Conservation (phyloP, 1,139 yeast genomes). For the Kodamaea arcana region DNA sequence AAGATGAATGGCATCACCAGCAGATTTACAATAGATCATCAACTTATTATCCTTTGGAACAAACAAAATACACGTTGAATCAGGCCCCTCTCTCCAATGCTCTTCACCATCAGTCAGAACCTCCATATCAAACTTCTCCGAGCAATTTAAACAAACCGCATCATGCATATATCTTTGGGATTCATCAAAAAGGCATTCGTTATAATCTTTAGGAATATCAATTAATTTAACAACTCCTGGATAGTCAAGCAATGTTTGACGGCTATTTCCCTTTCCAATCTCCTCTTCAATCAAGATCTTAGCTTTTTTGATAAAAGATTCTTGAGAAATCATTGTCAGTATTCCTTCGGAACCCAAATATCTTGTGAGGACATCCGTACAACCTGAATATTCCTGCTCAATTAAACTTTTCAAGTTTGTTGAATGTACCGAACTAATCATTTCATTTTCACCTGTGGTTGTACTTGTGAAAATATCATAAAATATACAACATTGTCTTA, state of each 20-base stretch:
- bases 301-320: not conserved
- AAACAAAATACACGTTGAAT: conserved; percentile 38
- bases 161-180: conserved; percentile 20
- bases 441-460: conserved; percentile 23
- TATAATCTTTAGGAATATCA: conserved; percentile 34
- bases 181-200: conserved; percentile 25
- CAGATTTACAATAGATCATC: conserved; percentile 30
- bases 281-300: too few relatives aligned
- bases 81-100: conserved; percentile 11
- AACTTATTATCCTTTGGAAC: conserved; percentile 38
- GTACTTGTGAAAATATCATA: conserved; percentile 30
- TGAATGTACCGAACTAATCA: conserved; percentile 11
- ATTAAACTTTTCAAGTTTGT: conserved; percentile 16
- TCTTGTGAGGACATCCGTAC: conserved; percentile 19
- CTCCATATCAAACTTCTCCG: conserved; percentile 17
- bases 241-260: conserved; percentile 22
- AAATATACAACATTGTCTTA: conserved; percentile 35
- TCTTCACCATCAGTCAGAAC: conserved; percentile 13
- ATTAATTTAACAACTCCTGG: conserved; percentile 41
- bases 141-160: conserved; percentile 33
- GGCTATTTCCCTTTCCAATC: not conserved
- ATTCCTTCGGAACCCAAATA: conserved; percentile 20
- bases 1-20: conserved; percentile 22
- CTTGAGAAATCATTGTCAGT: conserved; percentile 7
- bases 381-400: conserved; percentile 17